Base-by-base conservation (phyloP, 202 grass and related monocot species). In the Schoenoplectus triqueter region DNA sequence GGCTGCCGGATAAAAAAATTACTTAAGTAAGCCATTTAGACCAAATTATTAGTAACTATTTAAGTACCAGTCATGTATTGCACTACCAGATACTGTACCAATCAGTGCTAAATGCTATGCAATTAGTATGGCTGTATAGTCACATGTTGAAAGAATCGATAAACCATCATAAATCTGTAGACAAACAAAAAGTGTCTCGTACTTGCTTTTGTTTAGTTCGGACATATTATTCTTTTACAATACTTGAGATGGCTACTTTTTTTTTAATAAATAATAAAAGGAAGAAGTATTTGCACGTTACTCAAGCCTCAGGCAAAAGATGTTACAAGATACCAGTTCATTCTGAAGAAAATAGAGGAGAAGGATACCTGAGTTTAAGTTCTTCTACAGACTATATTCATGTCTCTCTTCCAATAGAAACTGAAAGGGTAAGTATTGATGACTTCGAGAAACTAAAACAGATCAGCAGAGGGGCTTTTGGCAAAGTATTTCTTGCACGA, bases 381-480 rank as follows among this genome's bases (percentile, higher is more conserved):
- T 80, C 52, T 31, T 60, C 13, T 59, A 62, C 51, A 80, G 76
- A 80, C 56, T 7, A 80, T 60, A 46, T 69, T n/a, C 22, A 75
- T 60, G 50, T 74, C 51, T 69, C 47, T 18, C 19, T 47, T 86
- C 67, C 78, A 19, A 11, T 31, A 40, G 66, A 60, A 51, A 89
- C 64, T 10, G 87, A 83, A 42, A 83, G 87, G 82, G 81, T 55
- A 51, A 76, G 64, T 69, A 86, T 86, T 41, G 87, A 89, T 78
- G 87, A 89, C 68, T 89, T 89, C 50, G 78, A 86, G 56, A 82
- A 86, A 41, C 86, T 89, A 39, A 89, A 89, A 50, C 83, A 82
- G 49, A 89, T 89, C 18, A 89, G 87, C 17, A 78, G 87, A 85
- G 87, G 87, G 60, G 87, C 84, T 67, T 89, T 81, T 76, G 87